Evolutionary conservation across 345 rosid species (phyloP), one percentile per base, ranked within the genome.

Genomic region (Acer yangbiense): DNA sequence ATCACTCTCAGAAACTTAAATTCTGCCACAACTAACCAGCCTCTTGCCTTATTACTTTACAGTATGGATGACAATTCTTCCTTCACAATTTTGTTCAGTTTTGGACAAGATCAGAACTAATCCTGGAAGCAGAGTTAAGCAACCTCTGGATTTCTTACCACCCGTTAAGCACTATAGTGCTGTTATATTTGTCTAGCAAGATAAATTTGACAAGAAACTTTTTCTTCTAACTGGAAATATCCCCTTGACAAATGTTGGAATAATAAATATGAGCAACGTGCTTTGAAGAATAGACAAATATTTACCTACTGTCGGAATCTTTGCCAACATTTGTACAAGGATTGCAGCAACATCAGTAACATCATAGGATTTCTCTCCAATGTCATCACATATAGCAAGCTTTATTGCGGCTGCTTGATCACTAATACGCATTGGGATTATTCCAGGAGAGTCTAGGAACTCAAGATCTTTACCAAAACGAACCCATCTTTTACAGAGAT

Each of bases 341-440:
- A 95, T 85, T 63, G 85, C 89, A 79, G 98, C 99, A 79, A 93
- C 95, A 84, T 95, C 98, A 25, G 88, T 76, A 68, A 83, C 87
- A 78, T 93, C 90, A 74, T 95, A 93, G 73, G 99, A 93, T 89
- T 91, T 89, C 86, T 95, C 99, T 75, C 99, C 98, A 80, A 92
- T 93, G 89, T 95, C 98, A 86, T 95, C 98, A 69, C 97, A 93
- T 3, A 95, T 92, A 17, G 97, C 99, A 75, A 95, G 98, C 86
- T 95, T 95, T 85, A 95, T 91, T 39, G 99, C 98, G 75, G 96
- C 89, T 23, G 91, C 61, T 87, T 95, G 99, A 83, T 93, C 98
- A 79, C 88, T 92, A 35, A 93, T 92, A 78, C 95, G 89, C 99
- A 92, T 92, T 65, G 99, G 99, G 55, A 95, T 55, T 82, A 92